These are phyloP conservation scores for Lycium barbarum DNA, from an alignment of 257 asterid species.

Conservation along the genomic window DNA sequence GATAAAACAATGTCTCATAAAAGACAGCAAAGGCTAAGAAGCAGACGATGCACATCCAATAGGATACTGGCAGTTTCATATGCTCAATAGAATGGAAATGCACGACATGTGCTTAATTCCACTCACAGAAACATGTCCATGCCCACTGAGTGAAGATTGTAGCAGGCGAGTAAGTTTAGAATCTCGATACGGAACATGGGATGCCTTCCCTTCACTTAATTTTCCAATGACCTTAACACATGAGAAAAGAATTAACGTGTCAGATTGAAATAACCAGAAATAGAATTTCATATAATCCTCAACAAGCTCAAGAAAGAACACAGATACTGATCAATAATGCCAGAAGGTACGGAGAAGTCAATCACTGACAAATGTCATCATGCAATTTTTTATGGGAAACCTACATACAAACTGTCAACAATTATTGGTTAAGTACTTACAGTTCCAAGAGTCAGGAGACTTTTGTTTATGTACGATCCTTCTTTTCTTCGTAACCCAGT, in stretches of 20 bases:
- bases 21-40: background rate
- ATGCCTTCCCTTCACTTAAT: constrained; percentile 95
- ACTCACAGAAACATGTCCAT: constrained; percentile 98
- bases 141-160: constrained; percentile 98
- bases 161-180: constrained; percentile 95
- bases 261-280: constrained; percentile 29
- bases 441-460: constrained; percentile 98
- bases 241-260: constrained; percentile 34
- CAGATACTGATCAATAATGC: background rate
- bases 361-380: background rate
- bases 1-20: background rate
- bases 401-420: background rate
- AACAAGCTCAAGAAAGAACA: constrained; percentile 15
- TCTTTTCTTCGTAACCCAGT: constrained; percentile 95
- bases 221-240: constrained; percentile 89
- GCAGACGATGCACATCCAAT: background rate
- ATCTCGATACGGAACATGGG: constrained; percentile 97
- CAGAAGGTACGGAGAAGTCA: background rate
- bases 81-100: background rate
- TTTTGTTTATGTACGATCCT: constrained; percentile 96
- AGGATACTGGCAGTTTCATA: background rate
- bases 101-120: background rate
- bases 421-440: constrained; percentile 55
- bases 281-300: background rate
- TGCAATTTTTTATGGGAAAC: background rate